Percentiles rank a stretch among this genome's conserved stretches.
These are phyloP conservation scores for Ogataea pilisensis DNA, from an alignment of 805 yeast genomes.

Conservation along the genomic window DNA sequence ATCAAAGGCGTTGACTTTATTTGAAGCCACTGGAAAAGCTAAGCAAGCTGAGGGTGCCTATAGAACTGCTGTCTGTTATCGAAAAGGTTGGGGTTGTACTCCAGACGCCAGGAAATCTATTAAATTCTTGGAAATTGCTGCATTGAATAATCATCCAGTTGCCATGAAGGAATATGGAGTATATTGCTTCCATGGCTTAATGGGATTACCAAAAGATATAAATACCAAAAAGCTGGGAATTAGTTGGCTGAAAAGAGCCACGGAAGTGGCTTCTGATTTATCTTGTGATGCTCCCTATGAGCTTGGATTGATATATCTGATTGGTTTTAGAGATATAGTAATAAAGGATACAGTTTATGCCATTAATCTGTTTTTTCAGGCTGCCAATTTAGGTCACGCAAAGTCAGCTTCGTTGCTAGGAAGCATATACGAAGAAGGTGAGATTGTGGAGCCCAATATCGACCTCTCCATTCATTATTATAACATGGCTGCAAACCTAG, in stretches of 20 bases:
- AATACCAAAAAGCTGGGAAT: constrained; percentile 81
- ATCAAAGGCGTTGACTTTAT: constrained; percentile 68
- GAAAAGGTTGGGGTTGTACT: constrained; percentile 90
- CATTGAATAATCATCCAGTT: constrained; percentile 90
- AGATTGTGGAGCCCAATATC: constrained; percentile 68
- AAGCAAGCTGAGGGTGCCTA: constrained; percentile 90
- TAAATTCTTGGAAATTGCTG: constrained; percentile 80
- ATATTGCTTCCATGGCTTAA: constrained; percentile 74
- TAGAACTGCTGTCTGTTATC: constrained; percentile 86
- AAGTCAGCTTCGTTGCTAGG: constrained; percentile 81
- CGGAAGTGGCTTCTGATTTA: constrained; percentile 75
- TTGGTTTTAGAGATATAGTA: constrained; percentile 83
- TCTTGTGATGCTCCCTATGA: constrained; percentile 95
- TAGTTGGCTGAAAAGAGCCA: constrained; percentile 88
- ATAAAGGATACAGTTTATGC: constrained; percentile 83
- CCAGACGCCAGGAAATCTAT: constrained; percentile 84
- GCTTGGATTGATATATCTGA: constrained; percentile 75
- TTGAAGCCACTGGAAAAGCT: constrained; percentile 88
- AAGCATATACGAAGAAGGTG: constrained; percentile 79
- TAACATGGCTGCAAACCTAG: constrained; percentile 83
- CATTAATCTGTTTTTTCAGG: constrained; percentile 76
- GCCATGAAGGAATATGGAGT: constrained; percentile 93
- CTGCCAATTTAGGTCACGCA: constrained; percentile 83
- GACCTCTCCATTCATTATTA: constrained; percentile 87
- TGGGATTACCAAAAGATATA: constrained; percentile 72